These are phyloP conservation scores for Geranium brycei DNA, from an alignment of 345 rosid species.

Conservation along the genomic window DNA sequence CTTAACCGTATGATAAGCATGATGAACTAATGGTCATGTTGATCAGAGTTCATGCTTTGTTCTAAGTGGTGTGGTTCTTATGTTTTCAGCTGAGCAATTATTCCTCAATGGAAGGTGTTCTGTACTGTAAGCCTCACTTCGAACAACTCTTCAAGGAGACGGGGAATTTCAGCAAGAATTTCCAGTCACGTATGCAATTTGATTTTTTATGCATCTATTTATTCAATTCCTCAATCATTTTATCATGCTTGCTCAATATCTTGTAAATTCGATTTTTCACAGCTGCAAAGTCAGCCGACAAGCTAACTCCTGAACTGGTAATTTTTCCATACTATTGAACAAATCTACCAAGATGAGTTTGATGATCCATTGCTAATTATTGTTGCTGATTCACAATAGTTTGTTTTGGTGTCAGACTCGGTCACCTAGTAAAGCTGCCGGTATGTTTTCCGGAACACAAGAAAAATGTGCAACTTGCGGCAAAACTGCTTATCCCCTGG, in stretches of 20 bases:
- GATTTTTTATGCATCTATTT: constrained; percentile 1
- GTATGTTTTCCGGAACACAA: constrained; percentile 95
- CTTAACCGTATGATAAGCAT: background rate
- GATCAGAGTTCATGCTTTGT: background rate
- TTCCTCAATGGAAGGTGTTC: constrained; percentile 95
- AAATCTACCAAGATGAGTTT: constrained; percentile 2
- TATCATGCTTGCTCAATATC: constrained; percentile 13
- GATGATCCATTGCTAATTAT: background rate
- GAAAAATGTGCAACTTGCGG: constrained; percentile 94
- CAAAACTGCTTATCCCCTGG: constrained; percentile 94
- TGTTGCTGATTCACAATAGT: constrained; percentile 13
- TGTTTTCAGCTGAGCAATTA: constrained; percentile 71
- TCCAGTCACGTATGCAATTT: constrained; percentile 67
- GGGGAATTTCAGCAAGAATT: constrained; percentile 85
- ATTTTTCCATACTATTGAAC: constrained; percentile 11
- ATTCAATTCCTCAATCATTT: constrained; percentile 1
- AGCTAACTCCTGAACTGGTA: constrained; percentile 82
- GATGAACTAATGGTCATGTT: background rate
- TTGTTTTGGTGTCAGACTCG: constrained; percentile 39
- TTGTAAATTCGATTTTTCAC: constrained; percentile 24
- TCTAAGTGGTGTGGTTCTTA: background rate
- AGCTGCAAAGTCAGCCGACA: constrained; percentile 88
- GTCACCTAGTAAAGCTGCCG: constrained; percentile 86
- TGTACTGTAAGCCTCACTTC: constrained; percentile 94
- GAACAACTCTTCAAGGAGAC: constrained; percentile 96